A percentile compares a stretch with the other conserved stretches of the same genome.
phyloP scores from a whole-genome alignment of 768 basidiomycete genomes.

The Mycena kentingensis region DNA sequence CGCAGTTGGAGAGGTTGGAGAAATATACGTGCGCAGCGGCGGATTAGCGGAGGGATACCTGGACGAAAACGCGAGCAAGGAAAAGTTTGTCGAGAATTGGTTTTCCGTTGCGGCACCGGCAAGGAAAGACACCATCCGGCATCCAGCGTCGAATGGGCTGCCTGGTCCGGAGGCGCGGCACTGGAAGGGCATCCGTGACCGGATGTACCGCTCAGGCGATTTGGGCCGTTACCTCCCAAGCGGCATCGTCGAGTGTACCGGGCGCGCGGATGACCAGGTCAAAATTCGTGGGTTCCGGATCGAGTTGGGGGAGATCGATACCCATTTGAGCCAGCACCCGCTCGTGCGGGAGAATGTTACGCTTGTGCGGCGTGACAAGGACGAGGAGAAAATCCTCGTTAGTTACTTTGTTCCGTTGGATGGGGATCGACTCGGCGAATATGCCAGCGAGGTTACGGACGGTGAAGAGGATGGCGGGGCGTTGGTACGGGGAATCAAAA shows the following conservation, averaged over 20 bases:
- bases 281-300: constrained; percentile 99
- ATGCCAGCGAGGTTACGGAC: constrained; percentile 66
- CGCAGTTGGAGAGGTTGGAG: constrained; percentile 94
- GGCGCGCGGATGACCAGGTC: constrained; percentile 97
- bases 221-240: constrained; percentile 91
- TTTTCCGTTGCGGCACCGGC: constrained; percentile 54
- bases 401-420: constrained; percentile 94
- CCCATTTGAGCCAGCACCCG: constrained; percentile 89
- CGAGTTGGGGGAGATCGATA: constrained; percentile 97
- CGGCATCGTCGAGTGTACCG: constrained; percentile 94
- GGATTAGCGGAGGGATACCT: constrained; percentile 95
- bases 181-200: constrained; percentile 95
- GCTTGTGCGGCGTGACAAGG: constrained; percentile 93
- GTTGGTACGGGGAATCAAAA: constrained; percentile 73
- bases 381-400: constrained; percentile 98
- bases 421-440: constrained; percentile 63
- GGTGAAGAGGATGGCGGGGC: constrained; percentile 59
- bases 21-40: constrained; percentile 96
- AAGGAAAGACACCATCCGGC: constrained; percentile 72
- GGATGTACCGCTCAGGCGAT: constrained; percentile 98
- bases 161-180: constrained; percentile 73
- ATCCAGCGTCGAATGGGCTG: constrained; percentile 51
- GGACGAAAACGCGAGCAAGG: constrained; percentile 75
- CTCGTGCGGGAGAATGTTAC: constrained; percentile 98
- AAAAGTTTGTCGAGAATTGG: constrained; percentile 97